These are phyloP conservation scores for Trichoderma guizhouense DNA, from an alignment of 2,329 filamentous ascomycete genomes.

Conservation along the genomic window DNA sequence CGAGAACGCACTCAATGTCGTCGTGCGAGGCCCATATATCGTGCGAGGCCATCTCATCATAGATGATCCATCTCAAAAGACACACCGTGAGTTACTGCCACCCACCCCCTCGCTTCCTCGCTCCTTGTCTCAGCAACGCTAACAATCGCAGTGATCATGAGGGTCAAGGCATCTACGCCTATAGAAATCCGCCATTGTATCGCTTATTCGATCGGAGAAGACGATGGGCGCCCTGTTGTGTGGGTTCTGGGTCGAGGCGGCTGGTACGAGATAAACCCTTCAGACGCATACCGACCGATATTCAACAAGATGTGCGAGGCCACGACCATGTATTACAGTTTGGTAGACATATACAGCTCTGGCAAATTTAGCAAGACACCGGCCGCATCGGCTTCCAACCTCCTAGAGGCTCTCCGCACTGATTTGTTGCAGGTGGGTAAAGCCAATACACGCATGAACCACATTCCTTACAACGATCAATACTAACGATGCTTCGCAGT, in stretches of 20 bases:
- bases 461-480: not conserved
- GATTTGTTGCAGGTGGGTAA: slow-evolving; percentile 29
- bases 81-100: slow-evolving; percentile 34
- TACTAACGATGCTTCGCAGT: slow-evolving; percentile 33
- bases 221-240: slow-evolving; percentile 52
- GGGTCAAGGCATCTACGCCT: slow-evolving; percentile 29
- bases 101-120: not conserved
- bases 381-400: slow-evolving; percentile 23
- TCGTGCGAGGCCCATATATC: slow-evolving; percentile 57
- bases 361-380: slow-evolving; percentile 30
- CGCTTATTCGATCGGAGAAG: slow-evolving; percentile 52
- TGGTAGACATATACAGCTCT: slow-evolving; percentile 54
- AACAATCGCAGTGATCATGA: slow-evolving; percentile 33
- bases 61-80: slow-evolving; percentile 39
- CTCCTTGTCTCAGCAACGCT: slow-evolving; percentile 4
- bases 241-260: slow-evolving; percentile 60
- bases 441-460: not conserved
- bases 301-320: slow-evolving; percentile 61
- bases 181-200: slow-evolving; percentile 54
- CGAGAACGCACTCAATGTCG: slow-evolving; percentile 60
- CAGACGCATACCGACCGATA: slow-evolving; percentile 52
- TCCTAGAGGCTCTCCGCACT: slow-evolving; percentile 21
- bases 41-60: slow-evolving; percentile 58
- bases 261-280: slow-evolving; percentile 66
- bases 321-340: slow-evolving; percentile 60